These are phyloP conservation scores for Lactarius quietus DNA, from an alignment of 768 basidiomycete genomes.

Conservation along the genomic window DNA sequence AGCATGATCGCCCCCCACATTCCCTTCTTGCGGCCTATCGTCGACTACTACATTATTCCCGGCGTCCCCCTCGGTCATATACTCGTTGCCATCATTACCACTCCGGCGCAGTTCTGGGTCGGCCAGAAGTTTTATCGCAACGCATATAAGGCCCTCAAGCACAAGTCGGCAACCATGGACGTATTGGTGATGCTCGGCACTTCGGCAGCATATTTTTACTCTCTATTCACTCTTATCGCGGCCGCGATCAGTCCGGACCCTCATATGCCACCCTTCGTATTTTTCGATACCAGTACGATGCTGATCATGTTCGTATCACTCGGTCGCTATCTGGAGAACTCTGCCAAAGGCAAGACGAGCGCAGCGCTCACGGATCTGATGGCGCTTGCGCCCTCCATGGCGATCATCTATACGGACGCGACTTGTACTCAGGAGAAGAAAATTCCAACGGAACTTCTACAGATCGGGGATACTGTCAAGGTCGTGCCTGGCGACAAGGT, in stretches of 20 bases:
- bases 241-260: conserved; percentile 63
- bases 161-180: conserved; percentile 94
- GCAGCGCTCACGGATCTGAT: conserved; percentile 96
- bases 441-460: conserved; percentile 90
- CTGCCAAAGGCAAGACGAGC: conserved; percentile 95
- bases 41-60: conserved; percentile 49
- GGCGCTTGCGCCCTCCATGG: conserved; percentile 92
- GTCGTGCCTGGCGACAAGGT: conserved; percentile 96
- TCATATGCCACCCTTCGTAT: conserved; percentile 76
- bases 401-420: conserved; percentile 90
- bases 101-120: conserved; percentile 92
- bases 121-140: conserved; percentile 83
- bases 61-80: conserved; percentile 83
- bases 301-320: conserved; percentile 95
- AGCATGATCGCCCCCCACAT: conserved; percentile 79
- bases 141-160: conserved; percentile 88
- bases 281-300: conserved; percentile 99
- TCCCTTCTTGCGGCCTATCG: conserved; percentile 51
- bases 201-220: conserved; percentile 91
- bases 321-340: conserved; percentile 93
- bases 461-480: conserved; percentile 90
- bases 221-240: conserved; percentile 61
- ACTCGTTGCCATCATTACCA: conserved; percentile 69
- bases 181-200: conserved; percentile 96
- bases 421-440: conserved; percentile 81